phyloP scores from a whole-genome alignment of 2,329 filamentous ascomycete genomes.

The Emergomyces orientalis region DNA sequence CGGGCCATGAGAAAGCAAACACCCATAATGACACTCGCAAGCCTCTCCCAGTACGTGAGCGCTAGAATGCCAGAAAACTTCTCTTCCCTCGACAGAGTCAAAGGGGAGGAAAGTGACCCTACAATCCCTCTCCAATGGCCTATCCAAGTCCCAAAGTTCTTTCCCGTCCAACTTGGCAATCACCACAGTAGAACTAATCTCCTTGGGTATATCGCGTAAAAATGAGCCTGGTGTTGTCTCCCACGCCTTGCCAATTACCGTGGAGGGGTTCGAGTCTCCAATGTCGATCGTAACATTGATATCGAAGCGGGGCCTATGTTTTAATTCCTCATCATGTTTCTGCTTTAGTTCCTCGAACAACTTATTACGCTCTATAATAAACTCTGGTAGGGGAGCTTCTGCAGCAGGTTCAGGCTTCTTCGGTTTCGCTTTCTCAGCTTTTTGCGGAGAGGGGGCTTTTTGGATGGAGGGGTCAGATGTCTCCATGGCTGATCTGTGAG shows the following conservation, averaged over 20 bases:
- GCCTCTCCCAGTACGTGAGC: constrained; percentile 95
- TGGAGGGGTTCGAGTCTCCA: constrained; percentile 32
- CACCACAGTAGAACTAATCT: constrained; percentile 71
- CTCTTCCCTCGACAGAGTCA: constrained; percentile 65
- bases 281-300: constrained; percentile 43
- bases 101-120: constrained; percentile 79
- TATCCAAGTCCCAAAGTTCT: constrained; percentile 83
- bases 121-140: constrained; percentile 81
- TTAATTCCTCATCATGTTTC: constrained; percentile 67
- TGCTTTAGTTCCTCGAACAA: constrained; percentile 86
- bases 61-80: constrained; percentile 96
- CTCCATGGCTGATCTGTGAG: constrained; percentile 27
- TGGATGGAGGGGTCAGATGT: constrained; percentile 18
- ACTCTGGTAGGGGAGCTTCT: constrained; percentile 52
- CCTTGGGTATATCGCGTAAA: constrained; percentile 72
- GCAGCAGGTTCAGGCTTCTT: constrained; percentile 22
- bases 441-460: constrained; percentile 26
- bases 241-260: constrained; percentile 63
- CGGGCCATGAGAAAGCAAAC: constrained; percentile 86
- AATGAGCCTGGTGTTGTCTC: constrained; percentile 79
- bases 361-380: constrained; percentile 71
- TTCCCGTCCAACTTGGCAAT: constrained; percentile 73
- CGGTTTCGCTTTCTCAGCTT: constrained; percentile 19
- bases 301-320: constrained; percentile 39
- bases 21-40: constrained; percentile 80